Evolutionary conservation across 2,329 filamentous ascomycete species (phyloP).

Genomic region (Chaetoscypha palmicola): DNA sequence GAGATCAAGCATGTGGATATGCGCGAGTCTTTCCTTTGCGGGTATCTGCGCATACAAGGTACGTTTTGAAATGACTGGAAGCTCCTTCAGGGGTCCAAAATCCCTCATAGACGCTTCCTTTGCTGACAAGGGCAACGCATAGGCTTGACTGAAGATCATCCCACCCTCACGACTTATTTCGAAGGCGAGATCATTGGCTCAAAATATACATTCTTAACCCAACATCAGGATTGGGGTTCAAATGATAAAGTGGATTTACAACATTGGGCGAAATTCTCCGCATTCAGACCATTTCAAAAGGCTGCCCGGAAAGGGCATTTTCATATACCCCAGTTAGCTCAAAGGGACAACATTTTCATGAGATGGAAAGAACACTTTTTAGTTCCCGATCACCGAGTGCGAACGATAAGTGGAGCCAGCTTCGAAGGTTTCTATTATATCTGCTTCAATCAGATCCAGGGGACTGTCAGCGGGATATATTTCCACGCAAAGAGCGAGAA

Average conservation of each 20-base stretch:
- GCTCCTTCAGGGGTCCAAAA: neutral
- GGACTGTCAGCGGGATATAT: constrained; percentile 87
- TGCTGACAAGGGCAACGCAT: constrained; percentile 5
- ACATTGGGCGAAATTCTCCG: constrained; percentile 86
- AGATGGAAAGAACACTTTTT: constrained; percentile 98
- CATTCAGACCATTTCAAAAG: constrained; percentile 70
- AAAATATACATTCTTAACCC: constrained; percentile 89
- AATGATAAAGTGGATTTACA: constrained; percentile 84
- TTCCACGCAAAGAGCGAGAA: constrained; percentile 98
- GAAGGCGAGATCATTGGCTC: constrained; percentile 96
- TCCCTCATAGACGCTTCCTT: neutral
- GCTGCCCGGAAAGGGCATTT: constrained; percentile 50
- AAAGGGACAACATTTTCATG: constrained; percentile 93
- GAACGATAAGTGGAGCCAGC: constrained; percentile 86
- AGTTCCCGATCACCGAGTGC: constrained; percentile 87
- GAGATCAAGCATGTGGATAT: constrained; percentile 96
- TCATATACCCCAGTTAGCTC: constrained; percentile 62
- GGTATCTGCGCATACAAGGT: constrained; percentile 95
- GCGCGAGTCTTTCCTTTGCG: constrained; percentile 87
- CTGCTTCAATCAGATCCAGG: constrained; percentile 89
- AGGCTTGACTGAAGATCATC: constrained; percentile 93
- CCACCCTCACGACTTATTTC: constrained; percentile 96
- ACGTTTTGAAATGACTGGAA: neutral
- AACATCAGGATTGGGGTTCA: constrained; percentile 85
- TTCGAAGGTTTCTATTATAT: constrained; percentile 99